phyloP scores from a whole-genome alignment of 2,329 filamentous ascomycete species.

The Cercospora citrullina region DNA sequence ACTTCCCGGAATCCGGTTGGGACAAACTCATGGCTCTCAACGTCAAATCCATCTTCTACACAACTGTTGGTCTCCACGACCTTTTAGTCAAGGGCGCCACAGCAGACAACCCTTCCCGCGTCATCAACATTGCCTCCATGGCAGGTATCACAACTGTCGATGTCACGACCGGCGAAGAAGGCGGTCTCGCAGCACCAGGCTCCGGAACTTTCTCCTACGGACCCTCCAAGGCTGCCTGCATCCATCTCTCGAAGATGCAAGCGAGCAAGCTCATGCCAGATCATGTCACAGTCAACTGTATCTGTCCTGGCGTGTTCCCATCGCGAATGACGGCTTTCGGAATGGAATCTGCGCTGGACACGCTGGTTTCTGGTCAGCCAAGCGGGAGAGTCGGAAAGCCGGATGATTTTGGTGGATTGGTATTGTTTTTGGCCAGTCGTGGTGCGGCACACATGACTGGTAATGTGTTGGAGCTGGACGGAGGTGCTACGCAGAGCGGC shows the following conservation, averaged over 20 bases:
- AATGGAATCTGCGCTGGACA: slow-evolving; percentile 51
- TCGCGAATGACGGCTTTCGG: slow-evolving; percentile 56
- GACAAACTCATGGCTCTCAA: slow-evolving; percentile 53
- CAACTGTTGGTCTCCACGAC: slow-evolving; percentile 49
- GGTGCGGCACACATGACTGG: slow-evolving; percentile 51
- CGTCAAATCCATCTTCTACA: slow-evolving; percentile 45
- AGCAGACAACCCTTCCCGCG: slow-evolving; percentile 45
- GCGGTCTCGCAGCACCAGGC: slow-evolving; percentile 54
- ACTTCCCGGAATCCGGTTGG: slow-evolving; percentile 60
- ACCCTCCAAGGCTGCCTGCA: slow-evolving; percentile 52
- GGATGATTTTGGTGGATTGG: slow-evolving; percentile 50
- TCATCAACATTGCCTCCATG: slow-evolving; percentile 51
- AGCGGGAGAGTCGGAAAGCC: slow-evolving; percentile 51
- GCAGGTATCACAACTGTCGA: slow-evolving; percentile 48
- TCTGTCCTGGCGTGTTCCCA: slow-evolving; percentile 57
- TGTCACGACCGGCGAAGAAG: slow-evolving; percentile 48
- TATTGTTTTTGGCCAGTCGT: slow-evolving; percentile 47
- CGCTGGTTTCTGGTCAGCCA: slow-evolving; percentile 49
- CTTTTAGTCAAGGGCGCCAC: slow-evolving; percentile 46
- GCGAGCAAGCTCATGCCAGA: slow-evolving; percentile 53
- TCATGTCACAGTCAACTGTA: slow-evolving; percentile 58
- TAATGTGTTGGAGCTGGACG: slow-evolving; percentile 52
- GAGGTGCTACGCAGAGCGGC: slow-evolving; percentile 47
- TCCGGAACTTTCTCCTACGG: slow-evolving; percentile 47
- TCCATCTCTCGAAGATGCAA: slow-evolving; percentile 58